A percentile compares a stretch with the other conserved stretches of the same genome.
These are phyloP conservation scores for Plectosphaerella cucumerina DNA, from an alignment of 2,329 filamentous ascomycete species.

Conservation along the genomic window DNA sequence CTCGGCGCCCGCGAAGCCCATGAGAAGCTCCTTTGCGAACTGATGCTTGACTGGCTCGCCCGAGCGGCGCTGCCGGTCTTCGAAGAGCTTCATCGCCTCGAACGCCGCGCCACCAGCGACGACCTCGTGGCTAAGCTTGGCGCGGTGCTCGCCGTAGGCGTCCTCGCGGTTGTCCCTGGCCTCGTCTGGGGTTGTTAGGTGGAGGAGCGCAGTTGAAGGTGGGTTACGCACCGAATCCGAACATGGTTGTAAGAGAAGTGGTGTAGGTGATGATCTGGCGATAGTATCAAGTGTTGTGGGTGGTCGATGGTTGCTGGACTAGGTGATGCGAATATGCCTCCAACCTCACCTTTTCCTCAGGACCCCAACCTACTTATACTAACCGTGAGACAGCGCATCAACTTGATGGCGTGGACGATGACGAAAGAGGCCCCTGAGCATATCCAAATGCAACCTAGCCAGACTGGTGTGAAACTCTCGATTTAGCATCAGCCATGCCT, in stretches of 20 bases:
- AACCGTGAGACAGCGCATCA: too few relatives aligned
- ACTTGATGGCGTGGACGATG: too few relatives aligned
- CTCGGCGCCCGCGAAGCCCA: constrained; percentile 68
- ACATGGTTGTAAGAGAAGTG: constrained; percentile 9
- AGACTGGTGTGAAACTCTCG: too few relatives aligned
- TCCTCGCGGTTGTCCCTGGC: constrained; percentile 15
- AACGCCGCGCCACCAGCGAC: constrained; percentile 74
- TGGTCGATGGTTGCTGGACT: too few relatives aligned
- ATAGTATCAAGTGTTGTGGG: too few relatives aligned
- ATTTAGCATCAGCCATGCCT: too few relatives aligned
- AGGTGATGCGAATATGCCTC: too few relatives aligned
- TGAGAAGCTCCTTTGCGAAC: constrained; percentile 75
- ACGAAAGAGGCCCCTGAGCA: too few relatives aligned
- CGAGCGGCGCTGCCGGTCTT: constrained; percentile 62
- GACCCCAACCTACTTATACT: too few relatives aligned
- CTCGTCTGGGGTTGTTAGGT: constrained; percentile 3
- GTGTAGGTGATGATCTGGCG: too few relatives aligned
- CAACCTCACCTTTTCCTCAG: too few relatives aligned
- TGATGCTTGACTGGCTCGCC: constrained; percentile 67
- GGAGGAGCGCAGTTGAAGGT: not conserved
- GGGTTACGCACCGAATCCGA: constrained; percentile 11
- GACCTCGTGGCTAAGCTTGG: constrained; percentile 56
- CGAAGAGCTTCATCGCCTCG: constrained; percentile 74
- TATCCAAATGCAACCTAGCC: too few relatives aligned
- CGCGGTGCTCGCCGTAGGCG: constrained; percentile 22